These are phyloP conservation scores for Phaeomoniella chlamydospora DNA, from an alignment of 2,329 filamentous ascomycete species.

Conservation along the genomic window DNA sequence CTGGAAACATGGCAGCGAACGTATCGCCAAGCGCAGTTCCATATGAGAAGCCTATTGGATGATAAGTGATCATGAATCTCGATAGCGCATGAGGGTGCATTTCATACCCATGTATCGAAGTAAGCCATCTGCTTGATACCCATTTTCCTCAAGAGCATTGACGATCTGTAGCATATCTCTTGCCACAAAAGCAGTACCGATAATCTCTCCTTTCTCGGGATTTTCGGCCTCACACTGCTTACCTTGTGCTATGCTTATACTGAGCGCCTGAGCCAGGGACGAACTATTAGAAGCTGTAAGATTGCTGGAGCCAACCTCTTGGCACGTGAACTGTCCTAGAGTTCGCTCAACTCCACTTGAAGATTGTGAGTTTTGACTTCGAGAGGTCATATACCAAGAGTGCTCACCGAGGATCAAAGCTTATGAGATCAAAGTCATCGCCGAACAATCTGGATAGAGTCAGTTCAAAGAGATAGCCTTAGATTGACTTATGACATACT, in stretches of 20 bases:
- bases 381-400: too few species aligned
- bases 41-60: constrained; percentile 43
- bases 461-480: background rate
- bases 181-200: constrained; percentile 15
- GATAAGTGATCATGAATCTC: too few species aligned
- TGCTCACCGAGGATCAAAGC: background rate
- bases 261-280: background rate
- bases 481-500: too few species aligned
- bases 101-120: too few species aligned
- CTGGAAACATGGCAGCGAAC: constrained; percentile 38
- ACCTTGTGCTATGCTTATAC: background rate
- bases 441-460: background rate
- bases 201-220: constrained; percentile 9
- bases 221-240: background rate
- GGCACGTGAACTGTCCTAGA: background rate
- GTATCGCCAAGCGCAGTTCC: constrained; percentile 37
- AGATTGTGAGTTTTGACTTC: background rate
- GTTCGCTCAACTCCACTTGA: background rate
- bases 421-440: constrained; percentile 4
- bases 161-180: constrained; percentile 16
- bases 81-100: too few species aligned
- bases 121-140: too few species aligned
- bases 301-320: background rate
- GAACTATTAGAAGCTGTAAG: background rate
- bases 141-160: constrained; percentile 9